phyloP scores from a whole-genome alignment of 768 basidiomycete genomes.

The Chalciporus chontae region DNA sequence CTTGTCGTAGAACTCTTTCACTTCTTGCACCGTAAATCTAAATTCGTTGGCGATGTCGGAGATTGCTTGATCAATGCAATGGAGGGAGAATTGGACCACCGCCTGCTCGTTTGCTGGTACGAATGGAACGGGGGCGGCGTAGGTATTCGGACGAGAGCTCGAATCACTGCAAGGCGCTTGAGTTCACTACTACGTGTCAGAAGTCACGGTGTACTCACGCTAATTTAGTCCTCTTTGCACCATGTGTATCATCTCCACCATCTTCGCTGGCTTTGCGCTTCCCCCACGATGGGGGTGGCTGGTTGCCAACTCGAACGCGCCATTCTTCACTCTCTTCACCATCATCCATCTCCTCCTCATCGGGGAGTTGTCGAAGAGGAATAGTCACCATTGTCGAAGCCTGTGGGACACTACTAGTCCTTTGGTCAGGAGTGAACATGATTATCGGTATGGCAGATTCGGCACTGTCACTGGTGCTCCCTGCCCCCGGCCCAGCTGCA shows the following conservation, averaged over 20 bases:
- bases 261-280: constrained; percentile 53
- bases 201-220: constrained; percentile 31
- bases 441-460: constrained; percentile 21
- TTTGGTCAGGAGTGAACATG: constrained; percentile 22
- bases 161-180: constrained; percentile 3
- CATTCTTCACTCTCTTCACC: constrained; percentile 57
- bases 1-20: constrained; percentile 73
- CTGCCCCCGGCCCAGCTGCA: constrained; percentile 16
- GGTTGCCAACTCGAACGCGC: constrained; percentile 60
- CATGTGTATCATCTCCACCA: constrained; percentile 20
- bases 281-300: constrained; percentile 65
- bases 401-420: constrained; percentile 22
- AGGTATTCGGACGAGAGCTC: constrained; percentile 1
- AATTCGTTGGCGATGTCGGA: constrained; percentile 64
- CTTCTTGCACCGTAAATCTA: constrained; percentile 72
- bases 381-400: constrained; percentile 19
- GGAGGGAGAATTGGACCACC: constrained; percentile 31
- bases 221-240: constrained; percentile 42
- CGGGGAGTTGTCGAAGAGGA: constrained; percentile 41
- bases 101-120: constrained; percentile 8
- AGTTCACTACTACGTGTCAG: background rate
- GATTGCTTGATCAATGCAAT: constrained; percentile 66
- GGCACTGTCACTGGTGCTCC: constrained; percentile 7
- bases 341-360: constrained; percentile 68
- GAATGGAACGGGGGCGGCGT: constrained; percentile 3